These are phyloP conservation scores for Parmelia sp. DNA, from an alignment of 495 filamentous ascomycete species.

Conservation along the genomic window DNA sequence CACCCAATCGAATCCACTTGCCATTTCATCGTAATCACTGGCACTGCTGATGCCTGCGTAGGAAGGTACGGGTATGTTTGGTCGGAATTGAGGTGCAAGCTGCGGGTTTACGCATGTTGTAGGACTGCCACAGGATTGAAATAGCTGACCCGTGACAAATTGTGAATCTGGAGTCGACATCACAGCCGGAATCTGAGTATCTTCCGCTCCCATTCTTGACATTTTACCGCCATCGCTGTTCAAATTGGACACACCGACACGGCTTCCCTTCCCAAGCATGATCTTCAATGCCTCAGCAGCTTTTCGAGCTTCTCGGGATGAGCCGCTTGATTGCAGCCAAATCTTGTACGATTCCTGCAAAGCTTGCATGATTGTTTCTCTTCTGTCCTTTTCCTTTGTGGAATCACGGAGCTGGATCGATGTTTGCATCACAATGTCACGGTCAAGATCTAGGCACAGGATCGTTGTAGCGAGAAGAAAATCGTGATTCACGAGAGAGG, in stretches of 20 bases:
- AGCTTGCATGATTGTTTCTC: neutral
- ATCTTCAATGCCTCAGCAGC: constrained; percentile 4
- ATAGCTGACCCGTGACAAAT: too few relatives aligned
- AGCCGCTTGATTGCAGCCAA: constrained; percentile 6
- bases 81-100: neutral
- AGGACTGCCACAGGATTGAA: neutral
- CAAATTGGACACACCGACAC: neutral
- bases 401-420: neutral
- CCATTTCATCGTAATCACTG: neutral
- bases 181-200: neutral
- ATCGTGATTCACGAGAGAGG: neutral
- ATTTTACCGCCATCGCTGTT: neutral
- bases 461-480: constrained; percentile 1
- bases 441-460: constrained; percentile 1
- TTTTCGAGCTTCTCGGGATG: neutral
- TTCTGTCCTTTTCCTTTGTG: neutral
- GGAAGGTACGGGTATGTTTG: neutral
- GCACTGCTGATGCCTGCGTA: neutral
- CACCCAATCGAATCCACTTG: constrained; percentile 1
- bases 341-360: constrained; percentile 2
- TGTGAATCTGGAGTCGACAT: neutral
- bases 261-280: neutral
- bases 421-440: neutral
- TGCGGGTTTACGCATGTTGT: neutral
- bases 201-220: neutral